Evolutionary conservation across 1,139 yeast species (phyloP).

Genomic region (Candida albicans): DNA sequence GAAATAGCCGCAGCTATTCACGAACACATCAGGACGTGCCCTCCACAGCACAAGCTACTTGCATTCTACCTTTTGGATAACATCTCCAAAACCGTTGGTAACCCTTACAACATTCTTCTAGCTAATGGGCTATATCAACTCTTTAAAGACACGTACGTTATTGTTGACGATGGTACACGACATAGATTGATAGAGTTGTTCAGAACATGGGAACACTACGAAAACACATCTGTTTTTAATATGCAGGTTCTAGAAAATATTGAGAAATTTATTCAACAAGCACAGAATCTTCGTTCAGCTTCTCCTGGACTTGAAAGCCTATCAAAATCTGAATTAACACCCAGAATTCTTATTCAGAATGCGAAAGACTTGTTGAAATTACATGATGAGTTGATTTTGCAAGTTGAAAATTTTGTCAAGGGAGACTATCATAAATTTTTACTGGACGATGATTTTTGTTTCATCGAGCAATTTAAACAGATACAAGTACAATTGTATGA

Average conservation of each 20-base stretch:
- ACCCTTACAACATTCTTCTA: conserved; percentile 44
- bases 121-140: conserved; percentile 33
- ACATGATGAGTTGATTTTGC: background rate
- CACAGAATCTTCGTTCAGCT: conserved; percentile 25
- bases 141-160: conserved; percentile 40
- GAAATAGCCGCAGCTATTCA: conserved; percentile 36
- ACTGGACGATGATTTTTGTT: background rate
- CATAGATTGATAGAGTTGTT: conserved; percentile 23
- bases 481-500: conserved; percentile 18
- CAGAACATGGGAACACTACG: conserved; percentile 40
- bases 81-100: conserved; percentile 44
- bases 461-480: background rate
- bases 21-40: conserved; percentile 32
- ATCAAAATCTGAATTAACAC: background rate
- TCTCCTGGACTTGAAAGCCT: background rate
- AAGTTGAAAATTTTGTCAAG: conserved; percentile 5
- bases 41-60: conserved; percentile 42
- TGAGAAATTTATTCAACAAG: conserved; percentile 42
- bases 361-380: background rate
- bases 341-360: background rate
- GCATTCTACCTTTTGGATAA: conserved; percentile 44
- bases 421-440: conserved; percentile 1
- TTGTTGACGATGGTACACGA: conserved; percentile 39
- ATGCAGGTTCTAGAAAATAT: conserved; percentile 28
- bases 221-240: conserved; percentile 18